These are phyloP conservation scores for Endocladia muricata DNA, from an alignment of 31 red algal species.

Conservation along the genomic window DNA sequence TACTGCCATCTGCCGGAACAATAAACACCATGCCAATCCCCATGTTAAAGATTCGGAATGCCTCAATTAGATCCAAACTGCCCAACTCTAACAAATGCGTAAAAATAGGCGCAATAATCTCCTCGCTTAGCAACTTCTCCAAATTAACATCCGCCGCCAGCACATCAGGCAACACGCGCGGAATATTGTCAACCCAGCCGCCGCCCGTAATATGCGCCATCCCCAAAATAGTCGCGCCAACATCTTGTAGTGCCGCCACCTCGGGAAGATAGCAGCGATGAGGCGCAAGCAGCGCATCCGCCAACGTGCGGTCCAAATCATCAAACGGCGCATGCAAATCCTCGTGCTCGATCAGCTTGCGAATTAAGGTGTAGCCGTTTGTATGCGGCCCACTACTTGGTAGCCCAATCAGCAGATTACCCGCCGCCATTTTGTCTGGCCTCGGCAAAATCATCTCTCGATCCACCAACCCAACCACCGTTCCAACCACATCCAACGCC, in stretches of 20 bases:
- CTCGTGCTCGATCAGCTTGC: neutral
- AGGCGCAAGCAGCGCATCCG: neutral
- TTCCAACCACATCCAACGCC: neutral
- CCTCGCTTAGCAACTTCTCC: neutral
- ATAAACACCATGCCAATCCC: neutral
- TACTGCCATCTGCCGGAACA: neutral
- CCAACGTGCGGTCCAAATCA: neutral
- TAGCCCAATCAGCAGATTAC: neutral
- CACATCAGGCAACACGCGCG: neutral
- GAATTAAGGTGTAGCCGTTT: neutral
- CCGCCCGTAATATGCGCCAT: conserved; percentile 9
- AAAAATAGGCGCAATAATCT: neutral
- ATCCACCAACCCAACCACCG: neutral
- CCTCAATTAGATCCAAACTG: neutral
- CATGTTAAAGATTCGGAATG: conserved; percentile 7
- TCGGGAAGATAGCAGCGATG: neutral
- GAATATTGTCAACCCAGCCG: neutral
- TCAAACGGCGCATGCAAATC: neutral
- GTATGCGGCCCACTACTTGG: neutral
- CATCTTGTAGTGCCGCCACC: neutral
- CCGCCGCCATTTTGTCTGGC: neutral
- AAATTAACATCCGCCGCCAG: neutral
- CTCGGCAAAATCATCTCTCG: neutral
- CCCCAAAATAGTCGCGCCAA: neutral
- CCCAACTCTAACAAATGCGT: neutral